Evolutionary conservation across 1,284 basidiomycete species (phyloP).

Genomic region (Lignosus rhinocerotis): DNA sequence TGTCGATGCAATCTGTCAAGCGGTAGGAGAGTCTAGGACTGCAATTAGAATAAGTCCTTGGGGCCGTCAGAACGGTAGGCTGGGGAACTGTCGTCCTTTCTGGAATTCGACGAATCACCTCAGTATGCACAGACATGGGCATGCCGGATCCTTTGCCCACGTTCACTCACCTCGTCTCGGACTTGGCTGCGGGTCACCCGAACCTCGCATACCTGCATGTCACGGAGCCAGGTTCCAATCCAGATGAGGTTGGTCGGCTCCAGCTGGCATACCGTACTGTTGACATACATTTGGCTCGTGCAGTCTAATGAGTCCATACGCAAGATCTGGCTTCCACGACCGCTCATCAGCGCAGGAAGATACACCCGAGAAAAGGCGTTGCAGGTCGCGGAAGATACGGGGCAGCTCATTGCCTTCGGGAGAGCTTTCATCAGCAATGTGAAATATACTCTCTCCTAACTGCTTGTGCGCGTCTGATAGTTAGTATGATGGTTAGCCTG

Average conservation of each 20-base stretch:
- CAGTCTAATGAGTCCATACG: slow-evolving; percentile 34
- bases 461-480: neutral
- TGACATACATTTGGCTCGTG: neutral
- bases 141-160: slow-evolving; percentile 50
- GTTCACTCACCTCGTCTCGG: slow-evolving; percentile 39
- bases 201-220: slow-evolving; percentile 59
- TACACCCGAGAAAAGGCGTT: slow-evolving; percentile 30
- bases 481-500: slow-evolving; percentile 37
- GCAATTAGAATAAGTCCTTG: slow-evolving; percentile 60
- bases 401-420: slow-evolving; percentile 46
- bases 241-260: slow-evolving; percentile 4
- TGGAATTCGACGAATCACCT: too few species aligned
- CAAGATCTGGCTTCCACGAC: slow-evolving; percentile 29
- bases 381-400: slow-evolving; percentile 30
- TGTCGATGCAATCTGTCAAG: slow-evolving; percentile 48
- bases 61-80: slow-evolving; percentile 22
- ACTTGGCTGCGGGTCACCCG: slow-evolving; percentile 40
- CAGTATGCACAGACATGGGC: slow-evolving; percentile 33
- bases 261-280: neutral
- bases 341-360: slow-evolving; percentile 40
- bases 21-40: slow-evolving; percentile 41
- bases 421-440: slow-evolving; percentile 49
- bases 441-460: neutral
- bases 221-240: slow-evolving; percentile 39
- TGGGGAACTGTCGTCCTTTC: too few species aligned